Base-by-base conservation (phyloP, 169 alveolate genomes). In the Neospora caninum region DNA sequence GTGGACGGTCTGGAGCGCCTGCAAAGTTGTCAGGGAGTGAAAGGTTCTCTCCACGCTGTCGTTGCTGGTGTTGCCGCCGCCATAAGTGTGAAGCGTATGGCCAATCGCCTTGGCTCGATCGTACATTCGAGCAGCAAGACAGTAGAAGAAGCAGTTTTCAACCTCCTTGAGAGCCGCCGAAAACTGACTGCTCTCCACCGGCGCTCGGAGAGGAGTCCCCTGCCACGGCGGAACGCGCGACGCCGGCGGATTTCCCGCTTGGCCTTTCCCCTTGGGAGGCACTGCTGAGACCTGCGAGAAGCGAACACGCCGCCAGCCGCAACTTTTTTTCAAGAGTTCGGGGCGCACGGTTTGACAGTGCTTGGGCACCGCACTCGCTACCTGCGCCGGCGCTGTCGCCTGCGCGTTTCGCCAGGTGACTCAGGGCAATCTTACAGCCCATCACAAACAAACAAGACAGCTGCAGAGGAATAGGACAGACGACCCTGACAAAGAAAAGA, bases 41-140 rank as follows among this genome's bases (percentile, higher is more conserved):
- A 82, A 82, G 7, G 89, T 36, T 43, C 39, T 82, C 38, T 82
- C 89, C 25, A 27, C 20, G 67, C 38, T 42, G 43, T 41, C 36
- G 58, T 13, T 41, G 36, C 4, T 36, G 39, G 22, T 82, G 27
- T 41, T 41, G 34, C 89, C 67, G n/a, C 69, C 31, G 0, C 54
- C 67, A 49, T 41, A 42, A 13, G 9, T 2, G 41, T 31, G 39
- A 39, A 27, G 43, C n/a, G 39, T 7, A 39, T 43, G 89, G 0
- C 89, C 58, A 0, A 41, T 38, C 54, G 25, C 39, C 69, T 82
- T 22, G 29, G 89, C 89, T 7, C 64, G 27, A 9, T 82, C 89
- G 64, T 82, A 49, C 89, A 82, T 25, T 13, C 89, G 54, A 10
- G 89, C 53, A 27, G 89, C 89, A 10, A 82, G 53, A 41, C 89